A percentile compares a stretch with the other conserved stretches of the same genome.
Evolutionary conservation across 108 stramenopile genomes (phyloP).

Genomic region (Stephanodiscus minutulus): DNA sequence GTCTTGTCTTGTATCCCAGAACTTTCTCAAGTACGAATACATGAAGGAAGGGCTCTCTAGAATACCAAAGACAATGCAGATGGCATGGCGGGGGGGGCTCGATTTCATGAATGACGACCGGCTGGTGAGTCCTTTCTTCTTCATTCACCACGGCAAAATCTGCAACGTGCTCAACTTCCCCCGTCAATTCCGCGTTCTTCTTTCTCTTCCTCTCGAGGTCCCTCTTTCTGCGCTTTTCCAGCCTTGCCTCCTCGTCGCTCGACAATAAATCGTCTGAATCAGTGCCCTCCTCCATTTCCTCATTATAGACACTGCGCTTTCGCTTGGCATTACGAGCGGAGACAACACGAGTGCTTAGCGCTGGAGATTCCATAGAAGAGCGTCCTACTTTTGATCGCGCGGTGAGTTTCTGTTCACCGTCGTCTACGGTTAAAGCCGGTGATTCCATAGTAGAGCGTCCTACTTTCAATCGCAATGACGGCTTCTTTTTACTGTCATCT

Average conservation of each 20-base stretch:
- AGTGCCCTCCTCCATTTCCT: slow-evolving; percentile 58
- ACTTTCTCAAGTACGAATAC: slow-evolving; percentile 86
- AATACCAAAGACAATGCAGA: slow-evolving; percentile 79
- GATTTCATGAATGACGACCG: slow-evolving; percentile 42
- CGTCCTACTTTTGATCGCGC: neutral
- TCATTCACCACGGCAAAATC: slow-evolving; percentile 20
- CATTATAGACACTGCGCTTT: slow-evolving; percentile 45
- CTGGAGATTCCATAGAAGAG: slow-evolving; percentile 5
- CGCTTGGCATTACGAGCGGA: slow-evolving; percentile 52
- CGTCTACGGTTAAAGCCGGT: neutral
- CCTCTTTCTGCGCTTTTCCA: slow-evolving; percentile 39
- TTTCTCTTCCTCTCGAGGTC: slow-evolving; percentile 38
- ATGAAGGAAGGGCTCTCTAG: slow-evolving; percentile 69
- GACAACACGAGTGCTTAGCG: slow-evolving; percentile 1
- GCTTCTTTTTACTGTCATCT: neutral
- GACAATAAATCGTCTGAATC: slow-evolving; percentile 66
- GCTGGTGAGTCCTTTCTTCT: slow-evolving; percentile 17
- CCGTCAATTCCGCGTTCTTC: slow-evolving; percentile 19
- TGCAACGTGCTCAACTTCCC: slow-evolving; percentile 3
- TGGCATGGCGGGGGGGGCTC: slow-evolving; percentile 76
- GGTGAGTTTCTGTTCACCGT: neutral
- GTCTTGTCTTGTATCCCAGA: slow-evolving; percentile 74
- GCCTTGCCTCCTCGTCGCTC: slow-evolving; percentile 44
- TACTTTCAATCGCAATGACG: neutral
- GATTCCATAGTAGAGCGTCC: slow-evolving; percentile 1